Conservation (phyloP, 768 basidiomycete species). For the Cyclocybe cylindracea region DNA sequence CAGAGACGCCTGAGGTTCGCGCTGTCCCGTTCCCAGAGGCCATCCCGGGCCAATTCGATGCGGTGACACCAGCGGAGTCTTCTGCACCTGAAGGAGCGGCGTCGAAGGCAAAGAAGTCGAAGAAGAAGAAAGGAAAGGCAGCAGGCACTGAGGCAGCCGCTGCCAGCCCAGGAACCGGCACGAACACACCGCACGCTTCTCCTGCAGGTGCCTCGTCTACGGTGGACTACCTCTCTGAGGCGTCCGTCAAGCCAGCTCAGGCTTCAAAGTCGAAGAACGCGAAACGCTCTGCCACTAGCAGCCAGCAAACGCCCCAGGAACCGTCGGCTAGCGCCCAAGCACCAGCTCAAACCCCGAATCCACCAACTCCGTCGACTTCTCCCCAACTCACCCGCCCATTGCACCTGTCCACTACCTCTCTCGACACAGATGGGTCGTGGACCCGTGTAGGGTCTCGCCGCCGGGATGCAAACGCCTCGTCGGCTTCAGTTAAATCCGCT, state of each 20-base stretch:
- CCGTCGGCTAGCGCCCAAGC: slow-evolving; percentile 7
- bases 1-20: slow-evolving; percentile 4
- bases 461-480: slow-evolving; percentile 18
- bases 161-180: background rate
- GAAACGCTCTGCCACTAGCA: background rate
- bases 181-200: background rate
- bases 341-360: slow-evolving; percentile 2
- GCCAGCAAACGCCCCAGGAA: too few species aligned
- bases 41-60: slow-evolving; percentile 50
- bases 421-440: slow-evolving; percentile 67
- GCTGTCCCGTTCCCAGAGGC: slow-evolving; percentile 35
- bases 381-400: slow-evolving; percentile 17
- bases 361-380: slow-evolving; percentile 11
- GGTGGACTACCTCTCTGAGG: slow-evolving; percentile 19
- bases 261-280: slow-evolving; percentile 5
- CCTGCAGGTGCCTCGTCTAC: slow-evolving; percentile 13
- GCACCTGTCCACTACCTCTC: slow-evolving; percentile 35
- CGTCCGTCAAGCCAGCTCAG: slow-evolving; percentile 7
- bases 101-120: slow-evolving; percentile 31
- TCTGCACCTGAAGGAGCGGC: slow-evolving; percentile 11
- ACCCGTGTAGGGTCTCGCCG: slow-evolving; percentile 65
- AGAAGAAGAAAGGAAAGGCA: slow-evolving; percentile 49
- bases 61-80: slow-evolving; percentile 8
- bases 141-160: slow-evolving; percentile 5
- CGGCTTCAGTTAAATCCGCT: slow-evolving; percentile 19